Percentiles rank a stretch among this genome's conserved stretches.
phyloP scores from a whole-genome alignment of 768 basidiomycete species.

The Leccinum aurantiacum region DNA sequence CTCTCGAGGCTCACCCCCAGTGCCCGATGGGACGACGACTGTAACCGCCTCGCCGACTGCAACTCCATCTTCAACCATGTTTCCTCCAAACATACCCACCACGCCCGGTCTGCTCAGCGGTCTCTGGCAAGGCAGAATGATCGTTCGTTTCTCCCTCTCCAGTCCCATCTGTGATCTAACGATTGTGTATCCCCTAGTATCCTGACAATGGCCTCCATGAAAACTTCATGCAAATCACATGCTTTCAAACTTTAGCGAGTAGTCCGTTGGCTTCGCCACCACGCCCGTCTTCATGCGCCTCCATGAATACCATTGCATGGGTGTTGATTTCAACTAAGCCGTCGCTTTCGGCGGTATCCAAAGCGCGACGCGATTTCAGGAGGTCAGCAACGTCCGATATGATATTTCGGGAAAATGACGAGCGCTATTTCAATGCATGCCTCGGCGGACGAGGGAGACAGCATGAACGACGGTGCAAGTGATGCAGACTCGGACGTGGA shows the following conservation, averaged over 20 bases:
- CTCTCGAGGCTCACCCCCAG: constrained; percentile 38
- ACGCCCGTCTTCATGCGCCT: constrained; percentile 60
- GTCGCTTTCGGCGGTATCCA: constrained; percentile 36
- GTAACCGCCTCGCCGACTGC: constrained; percentile 53
- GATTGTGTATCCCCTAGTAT: constrained; percentile 6
- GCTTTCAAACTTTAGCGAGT: constrained; percentile 36
- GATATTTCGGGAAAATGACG: constrained; percentile 29
- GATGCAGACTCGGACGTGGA: constrained; percentile 27
- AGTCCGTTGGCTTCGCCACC: constrained; percentile 36
- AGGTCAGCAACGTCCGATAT: constrained; percentile 27
- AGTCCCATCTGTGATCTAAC: background rate
- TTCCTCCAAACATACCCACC: constrained; percentile 36
- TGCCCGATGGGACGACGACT: constrained; percentile 53
- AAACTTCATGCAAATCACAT: constrained; percentile 24
- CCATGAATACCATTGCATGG: constrained; percentile 51
- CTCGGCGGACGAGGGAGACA: constrained; percentile 9
- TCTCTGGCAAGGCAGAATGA: constrained; percentile 61
- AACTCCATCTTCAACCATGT: constrained; percentile 34
- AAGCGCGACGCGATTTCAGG: constrained; percentile 12
- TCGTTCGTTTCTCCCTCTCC: constrained; percentile 41
- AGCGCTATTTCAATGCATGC: constrained; percentile 20
- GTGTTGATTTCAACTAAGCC: constrained; percentile 37
- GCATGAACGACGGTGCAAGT: constrained; percentile 27
- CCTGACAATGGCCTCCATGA: constrained; percentile 22
- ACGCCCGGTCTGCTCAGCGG: constrained; percentile 56